A percentile compares a stretch with the other conserved stretches of the same genome.
These are phyloP conservation scores for Spathaspora arborariae DNA, from an alignment of 805 yeast species.

Conservation along the genomic window DNA sequence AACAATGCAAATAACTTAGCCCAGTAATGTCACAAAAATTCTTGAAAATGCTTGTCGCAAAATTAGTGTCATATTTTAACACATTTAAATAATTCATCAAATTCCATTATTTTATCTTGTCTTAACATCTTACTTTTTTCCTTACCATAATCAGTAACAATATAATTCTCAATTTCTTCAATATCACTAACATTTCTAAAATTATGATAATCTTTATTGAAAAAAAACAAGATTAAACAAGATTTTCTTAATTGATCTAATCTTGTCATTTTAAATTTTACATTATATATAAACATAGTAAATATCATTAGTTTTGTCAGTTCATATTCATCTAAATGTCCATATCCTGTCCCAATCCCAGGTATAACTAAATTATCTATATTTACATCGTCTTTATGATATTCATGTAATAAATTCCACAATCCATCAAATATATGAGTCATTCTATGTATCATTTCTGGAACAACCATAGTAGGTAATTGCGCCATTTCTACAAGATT, in stretches of 20 bases:
- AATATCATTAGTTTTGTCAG: conserved; percentile 19
- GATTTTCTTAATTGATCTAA: conserved; percentile 13
- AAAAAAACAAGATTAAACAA: conserved; percentile 15
- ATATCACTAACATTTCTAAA: conserved; percentile 12
- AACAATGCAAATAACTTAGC: too few relatives aligned
- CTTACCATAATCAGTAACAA: conserved; percentile 11
- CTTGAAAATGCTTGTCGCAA: too few relatives aligned
- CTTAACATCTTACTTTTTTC: not conserved
- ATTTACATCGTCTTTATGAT: not conserved
- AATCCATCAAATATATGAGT: conserved; percentile 15
- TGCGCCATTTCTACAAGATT: conserved; percentile 7
- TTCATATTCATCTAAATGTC: conserved; percentile 13
- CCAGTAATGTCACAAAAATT: too few relatives aligned
- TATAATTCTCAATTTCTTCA: conserved; percentile 6
- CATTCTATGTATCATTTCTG: conserved; percentile 10
- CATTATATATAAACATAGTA: conserved; percentile 15
- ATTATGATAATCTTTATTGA: conserved; percentile 14
- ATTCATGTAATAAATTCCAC: conserved; percentile 18
- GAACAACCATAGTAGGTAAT: conserved; percentile 25
- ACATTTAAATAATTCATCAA: conserved; percentile 13
- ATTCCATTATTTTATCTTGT: conserved; percentile 8
- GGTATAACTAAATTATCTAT: conserved; percentile 19
- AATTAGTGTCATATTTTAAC: conserved; percentile 4
- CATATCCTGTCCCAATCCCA: conserved; percentile 26
- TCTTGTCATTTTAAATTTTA: conserved; percentile 3